Evolutionary conservation across 345 rosid genomes (phyloP).

Genomic region (Lumnitzera littorea): DNA sequence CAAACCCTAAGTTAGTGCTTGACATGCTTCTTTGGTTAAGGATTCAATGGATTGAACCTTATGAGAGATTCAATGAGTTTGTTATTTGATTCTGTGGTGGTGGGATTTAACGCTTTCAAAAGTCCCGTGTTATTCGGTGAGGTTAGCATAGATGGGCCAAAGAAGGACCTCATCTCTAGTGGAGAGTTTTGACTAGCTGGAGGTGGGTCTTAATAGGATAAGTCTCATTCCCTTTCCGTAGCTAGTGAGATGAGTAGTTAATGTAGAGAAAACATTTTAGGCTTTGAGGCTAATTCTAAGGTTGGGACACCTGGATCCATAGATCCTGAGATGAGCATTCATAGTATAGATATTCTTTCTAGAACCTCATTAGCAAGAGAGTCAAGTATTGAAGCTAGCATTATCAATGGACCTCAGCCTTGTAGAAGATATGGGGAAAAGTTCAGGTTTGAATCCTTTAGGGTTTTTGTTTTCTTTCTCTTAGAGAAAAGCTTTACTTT

Average conservation of each 20-base stretch:
- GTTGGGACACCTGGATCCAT: constrained; percentile 24
- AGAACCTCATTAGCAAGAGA: constrained; percentile 26
- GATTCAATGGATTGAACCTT: constrained; percentile 18
- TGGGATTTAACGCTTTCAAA: too few species aligned
- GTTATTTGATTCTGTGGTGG: constrained; percentile 32
- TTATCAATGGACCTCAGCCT: constrained; percentile 29
- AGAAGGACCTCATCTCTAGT: too few species aligned
- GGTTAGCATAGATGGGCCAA: neutral
- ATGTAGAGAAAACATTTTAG: constrained; percentile 52
- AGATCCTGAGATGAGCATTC: constrained; percentile 29
- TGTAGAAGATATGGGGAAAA: constrained; percentile 31
- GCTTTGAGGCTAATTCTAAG: constrained; percentile 39
- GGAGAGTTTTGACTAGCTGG: too few species aligned
- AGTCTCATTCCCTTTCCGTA: constrained; percentile 51
- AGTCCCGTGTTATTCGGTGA: too few species aligned
- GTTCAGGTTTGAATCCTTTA: constrained; percentile 21
- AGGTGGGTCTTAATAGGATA: constrained; percentile 27
- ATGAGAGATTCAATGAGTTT: constrained; percentile 27
- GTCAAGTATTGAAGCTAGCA: constrained; percentile 22
- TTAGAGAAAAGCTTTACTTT: too few species aligned
- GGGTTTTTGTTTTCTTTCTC: too few species aligned
- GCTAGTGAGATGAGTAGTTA: constrained; percentile 68
- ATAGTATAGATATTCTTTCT: constrained; percentile 31
- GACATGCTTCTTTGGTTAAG: too few species aligned
- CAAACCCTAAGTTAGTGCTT: too few species aligned